Percentiles rank a stretch among this genome's conserved stretches.
Evolutionary conservation across 2,329 filamentous ascomycete species (phyloP).

Genomic region (Hypoxylon sp.): DNA sequence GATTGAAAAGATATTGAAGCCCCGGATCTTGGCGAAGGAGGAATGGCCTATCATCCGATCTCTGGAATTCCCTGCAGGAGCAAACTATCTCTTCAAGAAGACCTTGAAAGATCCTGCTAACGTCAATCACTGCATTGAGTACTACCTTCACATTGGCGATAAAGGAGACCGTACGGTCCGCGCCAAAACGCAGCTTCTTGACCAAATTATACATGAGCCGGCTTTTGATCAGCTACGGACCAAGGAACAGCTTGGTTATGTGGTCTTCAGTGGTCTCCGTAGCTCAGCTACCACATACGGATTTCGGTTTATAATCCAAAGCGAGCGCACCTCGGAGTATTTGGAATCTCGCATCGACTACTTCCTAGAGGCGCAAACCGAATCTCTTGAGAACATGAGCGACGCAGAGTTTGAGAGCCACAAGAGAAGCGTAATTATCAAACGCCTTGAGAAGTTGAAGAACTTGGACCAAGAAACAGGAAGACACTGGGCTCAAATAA

Average conservation of each 20-base stretch:
- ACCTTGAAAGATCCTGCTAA: constrained; percentile 88
- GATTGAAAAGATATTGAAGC: constrained; percentile 81
- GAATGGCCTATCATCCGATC: constrained; percentile 86
- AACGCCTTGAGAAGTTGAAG: constrained; percentile 90
- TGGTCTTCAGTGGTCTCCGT: constrained; percentile 87
- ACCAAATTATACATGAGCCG: constrained; percentile 92
- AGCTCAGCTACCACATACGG: constrained; percentile 82
- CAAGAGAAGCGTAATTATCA: constrained; percentile 89
- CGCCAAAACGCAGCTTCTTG: constrained; percentile 83
- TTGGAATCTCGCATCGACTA: constrained; percentile 88
- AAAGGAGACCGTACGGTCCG: constrained; percentile 76
- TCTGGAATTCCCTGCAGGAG: constrained; percentile 80
- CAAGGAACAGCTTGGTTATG: constrained; percentile 97
- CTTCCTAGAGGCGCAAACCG: constrained; percentile 78
- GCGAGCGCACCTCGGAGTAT: constrained; percentile 86
- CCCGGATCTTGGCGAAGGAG: constrained; percentile 77
- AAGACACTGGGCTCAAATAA: constrained; percentile 87
- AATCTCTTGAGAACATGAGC: constrained; percentile 79
- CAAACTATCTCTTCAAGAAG: constrained; percentile 86
- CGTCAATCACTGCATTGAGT: constrained; percentile 88
- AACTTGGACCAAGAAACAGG: constrained; percentile 88
- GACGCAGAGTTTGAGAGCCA: constrained; percentile 89
- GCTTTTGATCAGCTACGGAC: constrained; percentile 95
- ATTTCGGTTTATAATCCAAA: constrained; percentile 93
- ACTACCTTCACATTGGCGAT: constrained; percentile 78